Base-by-base conservation (phyloP, 2,329 filamentous ascomycete species). In the Neophaeococcomyces mojaviensis region DNA sequence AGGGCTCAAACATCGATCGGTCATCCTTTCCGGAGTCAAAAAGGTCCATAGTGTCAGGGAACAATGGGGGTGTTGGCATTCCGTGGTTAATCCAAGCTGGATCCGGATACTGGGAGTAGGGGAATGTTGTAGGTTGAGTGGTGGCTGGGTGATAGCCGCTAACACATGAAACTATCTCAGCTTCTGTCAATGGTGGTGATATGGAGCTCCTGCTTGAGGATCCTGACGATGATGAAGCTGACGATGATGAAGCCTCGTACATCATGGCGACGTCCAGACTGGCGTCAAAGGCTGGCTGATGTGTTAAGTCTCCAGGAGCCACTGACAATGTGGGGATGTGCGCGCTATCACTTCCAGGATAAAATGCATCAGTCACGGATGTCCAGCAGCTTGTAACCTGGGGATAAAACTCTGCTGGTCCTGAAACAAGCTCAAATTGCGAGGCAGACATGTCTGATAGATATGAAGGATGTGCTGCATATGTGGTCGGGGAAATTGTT, bases 141-240 rank as follows among this genome's bases (percentile, higher is more conserved):
- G 16, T 9, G 13, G 31, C 13, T 8, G 15, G 36, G 3, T 39
- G 33, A 20, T 32, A 46, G 24, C 26, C 9, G 12, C 39, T 24
- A 22, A 24, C 10, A 8, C 35, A 35, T 5, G 24, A 28, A n/a
- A 33, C 7, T 3, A 46, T 39, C 13, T 46, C 34, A 22, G 35
- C 43, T 32, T 33, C 43, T 10, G 36, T 39, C 41, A 44, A 36
- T 28, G 41, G 41, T 15, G 41, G 41, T 12, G 41, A 44, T 12
- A 44, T 22, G 12, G 37, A 28, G n/a, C 24, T 28, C 24, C 24
- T 28, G 10, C 26, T 24, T n/a, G 37, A 39, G 6, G 37, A n/a
- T 39, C 37, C 37, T 15, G 37, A 39, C n/a, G 37, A 39, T 18
- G 41, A 37, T 18, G 41, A 37, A 13, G 20, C 3, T 4, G 40